These are phyloP conservation scores for Starmera caribaea DNA, from an alignment of 805 yeast genomes.

Conservation along the genomic window DNA sequence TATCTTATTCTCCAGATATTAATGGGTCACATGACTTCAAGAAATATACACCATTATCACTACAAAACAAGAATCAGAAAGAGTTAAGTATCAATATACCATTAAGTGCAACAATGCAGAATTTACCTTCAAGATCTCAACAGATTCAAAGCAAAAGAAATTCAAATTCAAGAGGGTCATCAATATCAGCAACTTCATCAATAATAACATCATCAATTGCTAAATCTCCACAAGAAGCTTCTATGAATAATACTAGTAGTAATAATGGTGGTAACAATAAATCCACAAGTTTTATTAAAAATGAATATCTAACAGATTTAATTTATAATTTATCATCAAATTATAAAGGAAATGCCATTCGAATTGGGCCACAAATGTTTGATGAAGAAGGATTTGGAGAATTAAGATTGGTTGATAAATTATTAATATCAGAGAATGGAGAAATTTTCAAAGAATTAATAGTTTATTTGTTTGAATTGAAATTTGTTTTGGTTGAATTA, in stretches of 20 bases:
- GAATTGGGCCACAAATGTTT: slow-evolving; percentile 13
- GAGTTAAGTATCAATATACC: slow-evolving; percentile 17
- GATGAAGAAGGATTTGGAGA: slow-evolving; percentile 25
- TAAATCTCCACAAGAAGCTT: slow-evolving; percentile 8
- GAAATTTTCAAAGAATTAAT: slow-evolving; percentile 16
- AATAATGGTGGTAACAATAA: not conserved
- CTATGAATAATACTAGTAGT: not conserved
- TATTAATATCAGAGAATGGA: slow-evolving; percentile 21
- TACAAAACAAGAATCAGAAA: slow-evolving; percentile 15
- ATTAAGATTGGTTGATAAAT: slow-evolving; percentile 25
- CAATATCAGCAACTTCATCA: slow-evolving; percentile 19
- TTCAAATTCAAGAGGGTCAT: slow-evolving; percentile 18
- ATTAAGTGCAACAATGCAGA: slow-evolving; percentile 1
- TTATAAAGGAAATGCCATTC: slow-evolving; percentile 8
- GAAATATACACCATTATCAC: slow-evolving; percentile 9
- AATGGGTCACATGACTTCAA: not conserved
- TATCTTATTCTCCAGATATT: not conserved
- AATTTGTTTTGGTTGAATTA: slow-evolving; percentile 7
- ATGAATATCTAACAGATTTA: slow-evolving; percentile 5
- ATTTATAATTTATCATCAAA: slow-evolving; percentile 4
- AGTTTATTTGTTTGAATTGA: slow-evolving; percentile 25
- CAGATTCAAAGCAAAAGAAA: slow-evolving; percentile 1
- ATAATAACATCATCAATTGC: slow-evolving; percentile 18
- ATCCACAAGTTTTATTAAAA: not conserved
- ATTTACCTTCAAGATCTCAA: not conserved